These are phyloP conservation scores for Lentinula guzmanii DNA, from an alignment of 768 basidiomycete species.

Conservation along the genomic window DNA sequence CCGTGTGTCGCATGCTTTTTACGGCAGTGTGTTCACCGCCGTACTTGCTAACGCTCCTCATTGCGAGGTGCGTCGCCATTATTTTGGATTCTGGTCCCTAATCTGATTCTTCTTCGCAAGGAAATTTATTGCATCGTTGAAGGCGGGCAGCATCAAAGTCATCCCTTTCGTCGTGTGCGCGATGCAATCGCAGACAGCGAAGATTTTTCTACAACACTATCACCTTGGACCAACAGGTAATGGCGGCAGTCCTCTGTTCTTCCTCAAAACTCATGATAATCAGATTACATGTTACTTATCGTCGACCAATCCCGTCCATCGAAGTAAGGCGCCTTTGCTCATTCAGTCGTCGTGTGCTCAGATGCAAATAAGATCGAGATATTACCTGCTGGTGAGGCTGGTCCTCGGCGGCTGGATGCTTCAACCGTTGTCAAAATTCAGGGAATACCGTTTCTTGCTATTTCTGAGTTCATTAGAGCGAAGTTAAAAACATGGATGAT, in stretches of 20 bases:
- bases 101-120: slow-evolving; percentile 29
- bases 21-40: slow-evolving; percentile 70
- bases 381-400: slow-evolving; percentile 73
- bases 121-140: slow-evolving; percentile 85
- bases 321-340: slow-evolving; percentile 43
- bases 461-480: slow-evolving; percentile 81
- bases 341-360: slow-evolving; percentile 1
- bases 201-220: slow-evolving; percentile 61
- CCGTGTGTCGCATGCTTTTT: slow-evolving; percentile 73
- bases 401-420: slow-evolving; percentile 67
- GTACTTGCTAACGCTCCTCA: slow-evolving; percentile 60
- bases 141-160: slow-evolving; percentile 50
- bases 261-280: slow-evolving; percentile 7
- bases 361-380: slow-evolving; percentile 62
- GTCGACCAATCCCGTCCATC: slow-evolving; percentile 69
- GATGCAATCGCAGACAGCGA: slow-evolving; percentile 64
- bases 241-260: slow-evolving; percentile 9
- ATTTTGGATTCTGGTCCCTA: background rate
- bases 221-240: slow-evolving; percentile 86
- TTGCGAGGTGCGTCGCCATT: slow-evolving; percentile 48
- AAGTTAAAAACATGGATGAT: slow-evolving; percentile 82
- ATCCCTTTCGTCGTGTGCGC: slow-evolving; percentile 77
- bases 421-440: slow-evolving; percentile 64
- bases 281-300: slow-evolving; percentile 73
- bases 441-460: slow-evolving; percentile 73